Conservation (phyloP, 371 early-diverging fungal genomes). For the Rhizopus stolonifer region DNA sequence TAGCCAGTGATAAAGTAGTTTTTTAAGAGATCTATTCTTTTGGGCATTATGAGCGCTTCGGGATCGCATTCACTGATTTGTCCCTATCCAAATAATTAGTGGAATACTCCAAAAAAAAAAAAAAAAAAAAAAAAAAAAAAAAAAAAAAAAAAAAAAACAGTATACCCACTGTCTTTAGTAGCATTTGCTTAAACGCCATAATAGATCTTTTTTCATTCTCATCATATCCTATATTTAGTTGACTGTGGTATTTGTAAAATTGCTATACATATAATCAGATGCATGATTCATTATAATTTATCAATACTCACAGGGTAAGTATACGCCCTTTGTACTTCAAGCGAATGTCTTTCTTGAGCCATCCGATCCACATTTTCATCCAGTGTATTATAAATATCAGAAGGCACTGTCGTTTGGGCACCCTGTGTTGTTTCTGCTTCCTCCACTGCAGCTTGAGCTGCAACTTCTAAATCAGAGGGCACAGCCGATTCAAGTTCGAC, state of each 20-base stretch:
- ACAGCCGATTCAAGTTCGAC: no score
- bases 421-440: no score
- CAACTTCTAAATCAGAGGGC: no score
- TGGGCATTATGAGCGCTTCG: not conserved
- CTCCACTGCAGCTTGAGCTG: no score
- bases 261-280: not conserved
- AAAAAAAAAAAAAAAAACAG: not conserved
- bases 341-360: not conserved
- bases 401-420: not conserved
- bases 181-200: conserved; percentile 4
- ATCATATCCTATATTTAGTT: not conserved
- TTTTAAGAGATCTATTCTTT: conserved; percentile 6
- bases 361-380: conserved; percentile 1
- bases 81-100: no score
- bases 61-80: conserved; percentile 6
- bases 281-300: not conserved
- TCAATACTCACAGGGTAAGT: conserved; percentile 7
- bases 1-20: conserved; percentile 3
- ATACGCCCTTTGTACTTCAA: conserved; percentile 5
- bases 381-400: conserved; percentile 9
- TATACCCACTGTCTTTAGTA: not conserved
- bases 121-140: not conserved
- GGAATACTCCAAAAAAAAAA: no score
- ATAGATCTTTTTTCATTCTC: not conserved
- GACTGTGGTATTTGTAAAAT: conserved; percentile 9